phyloP scores from a whole-genome alignment of 345 rosid species.

The Barbarea vulgaris region DNA sequence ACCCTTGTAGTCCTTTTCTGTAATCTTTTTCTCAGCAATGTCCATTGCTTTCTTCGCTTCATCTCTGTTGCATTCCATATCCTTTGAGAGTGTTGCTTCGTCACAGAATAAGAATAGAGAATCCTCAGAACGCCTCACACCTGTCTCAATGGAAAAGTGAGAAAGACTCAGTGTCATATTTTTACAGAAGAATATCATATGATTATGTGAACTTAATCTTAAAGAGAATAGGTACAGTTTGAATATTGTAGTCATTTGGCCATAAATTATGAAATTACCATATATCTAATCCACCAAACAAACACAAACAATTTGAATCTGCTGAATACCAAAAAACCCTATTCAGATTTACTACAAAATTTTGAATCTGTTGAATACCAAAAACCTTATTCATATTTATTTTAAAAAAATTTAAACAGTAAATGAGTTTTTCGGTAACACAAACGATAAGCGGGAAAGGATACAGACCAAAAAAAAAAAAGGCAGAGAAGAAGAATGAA shows the following conservation, averaged over 20 bases:
- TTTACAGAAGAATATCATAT: conserved; percentile 11
- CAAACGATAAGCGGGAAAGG: not conserved
- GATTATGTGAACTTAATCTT: too few species aligned
- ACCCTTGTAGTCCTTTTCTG: conserved; percentile 63
- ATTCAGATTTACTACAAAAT: conserved; percentile 9
- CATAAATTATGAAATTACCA: too few species aligned
- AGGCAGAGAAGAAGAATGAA: not conserved
- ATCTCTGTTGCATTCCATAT: conserved; percentile 90
- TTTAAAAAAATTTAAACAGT: too few species aligned
- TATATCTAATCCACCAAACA: not conserved
- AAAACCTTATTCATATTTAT: too few species aligned
- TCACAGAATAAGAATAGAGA: not conserved
- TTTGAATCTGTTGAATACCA: too few species aligned
- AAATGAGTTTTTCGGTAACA: not conserved
- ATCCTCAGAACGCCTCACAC: conserved; percentile 6
- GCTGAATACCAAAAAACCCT: not conserved
- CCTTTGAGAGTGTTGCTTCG: not conserved
- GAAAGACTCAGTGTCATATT: conserved; percentile 9
- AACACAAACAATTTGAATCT: not conserved
- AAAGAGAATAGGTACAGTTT: too few species aligned
- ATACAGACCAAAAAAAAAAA: too few species aligned
- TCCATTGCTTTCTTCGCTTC: conserved; percentile 84
- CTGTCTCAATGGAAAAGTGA: conserved; percentile 12
- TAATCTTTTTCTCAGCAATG: conserved; percentile 79
- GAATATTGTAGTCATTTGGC: too few species aligned